Evolutionary conservation across 805 yeast species (phyloP), one percentile per base, ranked within the genome.

Genomic region (Tetrapisispora iriomotensis): DNA sequence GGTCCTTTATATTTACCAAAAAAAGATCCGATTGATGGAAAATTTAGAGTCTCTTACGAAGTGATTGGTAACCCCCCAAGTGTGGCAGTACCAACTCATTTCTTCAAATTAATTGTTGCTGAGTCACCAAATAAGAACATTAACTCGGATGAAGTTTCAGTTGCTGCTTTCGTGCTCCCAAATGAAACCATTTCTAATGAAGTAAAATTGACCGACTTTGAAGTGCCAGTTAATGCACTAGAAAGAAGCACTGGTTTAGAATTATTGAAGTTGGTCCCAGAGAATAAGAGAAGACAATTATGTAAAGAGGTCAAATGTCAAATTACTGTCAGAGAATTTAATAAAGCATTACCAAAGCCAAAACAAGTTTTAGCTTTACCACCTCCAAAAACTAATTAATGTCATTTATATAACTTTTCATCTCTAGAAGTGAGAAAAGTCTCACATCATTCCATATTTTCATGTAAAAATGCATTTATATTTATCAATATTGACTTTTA

Each of bases 31-130:
- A 53, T 58, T 2, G 95, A 88, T 56, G 96, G 94, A 4, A 90
- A 90, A 58, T 84, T 67, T 60, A 71, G 81, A 46, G 95, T 92
- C 15, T 65, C 72, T 2, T 92, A 90, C 61, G 97, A 92, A 62
- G 83, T 92, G 30, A 85, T 92, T 57, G 98, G 98, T 2, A 83
- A 86, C 51, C 98, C 98, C 9, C 97, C 98, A 36, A 84, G 75
- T 53, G 71, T 92, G 39, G 97, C 98, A 0, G 98, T 92, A 9
- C 98, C 98, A 20, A 92, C 98, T 0, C 98, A 92, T 60, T 92
- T 92, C 56, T 92, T 79, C 73, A 92, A 92, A 65, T 64, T 92
- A 43, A 66, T 92, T 40, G 84, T 92, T 34, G 96, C 92, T 8
- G 97, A 92, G 59, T 61, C 66, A 14, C 71, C 76, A 4, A 57